A percentile compares a stretch with the other conserved stretches of the same genome.
phyloP scores from a whole-genome alignment of 495 filamentous ascomycete species.

The Parathielavia appendiculata region DNA sequence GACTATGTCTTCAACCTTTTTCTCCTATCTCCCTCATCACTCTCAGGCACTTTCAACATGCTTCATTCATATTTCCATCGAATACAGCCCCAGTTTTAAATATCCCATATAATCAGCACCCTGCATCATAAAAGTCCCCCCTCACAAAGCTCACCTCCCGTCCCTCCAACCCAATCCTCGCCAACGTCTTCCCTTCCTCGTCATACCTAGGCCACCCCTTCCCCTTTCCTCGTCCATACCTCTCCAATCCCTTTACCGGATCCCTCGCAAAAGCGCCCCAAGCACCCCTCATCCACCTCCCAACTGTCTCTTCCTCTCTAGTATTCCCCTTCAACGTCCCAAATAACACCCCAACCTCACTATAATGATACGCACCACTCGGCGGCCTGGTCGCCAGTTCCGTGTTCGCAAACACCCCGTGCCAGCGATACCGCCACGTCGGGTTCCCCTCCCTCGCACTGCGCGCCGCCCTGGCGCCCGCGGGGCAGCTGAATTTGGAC shows the following conservation, averaged over 20 bases:
- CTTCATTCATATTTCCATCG: too few species aligned
- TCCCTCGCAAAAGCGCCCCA: conserved; percentile 51
- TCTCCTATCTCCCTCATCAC: neutral
- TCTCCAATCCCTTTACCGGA: conserved; percentile 25
- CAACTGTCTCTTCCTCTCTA: conserved; percentile 29
- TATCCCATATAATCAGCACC: conserved; percentile 1
- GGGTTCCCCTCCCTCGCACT: conserved; percentile 33
- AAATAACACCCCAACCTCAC: conserved; percentile 18
- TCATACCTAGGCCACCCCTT: conserved; percentile 9
- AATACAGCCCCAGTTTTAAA: too few species aligned
- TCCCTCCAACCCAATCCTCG: conserved; percentile 1
- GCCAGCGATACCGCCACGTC: conserved; percentile 50
- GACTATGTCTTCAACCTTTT: too few species aligned
- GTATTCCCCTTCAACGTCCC: conserved; percentile 1
- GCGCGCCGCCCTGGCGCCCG: conserved; percentile 30
- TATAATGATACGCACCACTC: conserved; percentile 46
- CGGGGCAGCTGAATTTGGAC: conserved; percentile 43
- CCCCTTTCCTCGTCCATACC: neutral
- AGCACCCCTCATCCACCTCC: conserved; percentile 39
- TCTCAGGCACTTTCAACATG: neutral
- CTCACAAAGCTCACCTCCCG: neutral
- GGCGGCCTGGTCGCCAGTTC: conserved; percentile 36
- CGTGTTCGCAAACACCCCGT: conserved; percentile 46
- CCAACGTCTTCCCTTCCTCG: neutral
- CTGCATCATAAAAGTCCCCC: conserved; percentile 1